Percentiles rank a stretch among this genome's conserved stretches.
Conservation (phyloP, 495 filamentous ascomycete genomes). For the Neurospora sp. region DNA sequence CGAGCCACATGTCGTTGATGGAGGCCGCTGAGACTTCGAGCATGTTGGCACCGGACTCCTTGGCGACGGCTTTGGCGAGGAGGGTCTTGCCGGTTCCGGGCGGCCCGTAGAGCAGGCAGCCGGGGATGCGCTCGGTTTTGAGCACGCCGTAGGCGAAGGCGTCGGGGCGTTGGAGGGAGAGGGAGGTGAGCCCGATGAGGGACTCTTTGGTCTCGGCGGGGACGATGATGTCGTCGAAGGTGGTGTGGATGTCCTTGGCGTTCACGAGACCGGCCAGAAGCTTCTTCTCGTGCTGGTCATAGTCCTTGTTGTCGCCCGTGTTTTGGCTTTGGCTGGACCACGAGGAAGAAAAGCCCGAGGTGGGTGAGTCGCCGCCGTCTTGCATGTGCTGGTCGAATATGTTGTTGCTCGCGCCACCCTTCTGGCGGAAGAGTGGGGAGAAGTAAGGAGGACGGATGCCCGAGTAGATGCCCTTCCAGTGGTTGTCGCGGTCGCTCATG, state of each 20-base stretch:
- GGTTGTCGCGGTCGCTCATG: slow-evolving; percentile 15
- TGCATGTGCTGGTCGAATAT: neutral
- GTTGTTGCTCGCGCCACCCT: neutral
- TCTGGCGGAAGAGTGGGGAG: slow-evolving; percentile 15
- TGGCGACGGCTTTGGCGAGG: slow-evolving; percentile 90
- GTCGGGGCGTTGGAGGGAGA: slow-evolving; percentile 82
- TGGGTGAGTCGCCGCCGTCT: neutral
- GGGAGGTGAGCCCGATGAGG: slow-evolving; percentile 76
- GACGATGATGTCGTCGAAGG: slow-evolving; percentile 76
- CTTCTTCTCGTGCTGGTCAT: slow-evolving; percentile 64
- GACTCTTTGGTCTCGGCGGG: slow-evolving; percentile 76
- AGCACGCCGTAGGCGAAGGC: slow-evolving; percentile 95
- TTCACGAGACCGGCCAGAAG: slow-evolving; percentile 74
- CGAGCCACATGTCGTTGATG: slow-evolving; percentile 93
- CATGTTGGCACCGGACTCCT: slow-evolving; percentile 81
- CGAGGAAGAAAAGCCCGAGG: slow-evolving; percentile 1
- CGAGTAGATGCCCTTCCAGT: slow-evolving; percentile 13
- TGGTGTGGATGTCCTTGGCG: slow-evolving; percentile 69
- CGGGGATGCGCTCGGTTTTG: slow-evolving; percentile 81
- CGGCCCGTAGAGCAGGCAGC: slow-evolving; percentile 84
- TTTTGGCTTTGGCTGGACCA: neutral
- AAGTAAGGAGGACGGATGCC: slow-evolving; percentile 19
- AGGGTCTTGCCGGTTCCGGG: slow-evolving; percentile 95
- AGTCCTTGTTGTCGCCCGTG: slow-evolving; percentile 9
- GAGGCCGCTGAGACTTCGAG: slow-evolving; percentile 50